Evolutionary conservation across 2,329 filamentous ascomycete genomes (phyloP), one percentile per base, ranked within the genome.

Genomic region (Madurella fahalii): DNA sequence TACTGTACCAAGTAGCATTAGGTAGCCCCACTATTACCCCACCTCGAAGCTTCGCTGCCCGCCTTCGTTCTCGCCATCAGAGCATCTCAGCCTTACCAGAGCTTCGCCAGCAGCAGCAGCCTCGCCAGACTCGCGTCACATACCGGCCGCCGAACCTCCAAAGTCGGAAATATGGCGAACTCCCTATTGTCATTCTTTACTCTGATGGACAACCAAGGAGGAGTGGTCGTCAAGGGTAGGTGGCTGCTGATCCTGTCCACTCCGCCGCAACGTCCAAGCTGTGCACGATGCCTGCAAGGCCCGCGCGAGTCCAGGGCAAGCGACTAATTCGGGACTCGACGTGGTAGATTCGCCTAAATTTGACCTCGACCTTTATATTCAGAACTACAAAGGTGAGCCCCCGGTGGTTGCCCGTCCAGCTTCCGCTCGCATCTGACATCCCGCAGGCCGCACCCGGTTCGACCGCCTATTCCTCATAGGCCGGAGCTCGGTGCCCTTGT

Each of bases 301-400:
- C 25, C 17, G 25, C 17, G n/a, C 34, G n/a, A 8, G 34, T 32
- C 9, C 9, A 34, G 44, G 31, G 12, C 30, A 34, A 17, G 18
- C n/a, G 34, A 37, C 13, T 37, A 9, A 37, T 9, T 15, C 4
- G 34, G 34, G 13, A 11, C 9, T 30, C 18, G 20, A n/a, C 42
- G 41, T n/a, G 56, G 15, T 50, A 93, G 89, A 90, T 46, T 72
- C 82, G 7, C 92, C 93, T 9, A 96, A 93, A 68, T 86, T 97
- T 63, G 94, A 97, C 65, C 81, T 99, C 41, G 90, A 96, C 58
- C 83, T 87, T 39, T 97, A 96, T 71, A 87, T 96, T 47, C 80
- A 86, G 61, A 95, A 96, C 68, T 99, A 97, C 72, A 80, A 77
- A 68, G 90, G 92, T 92, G 73, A 44, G 74, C 61, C 5, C 50